Percentiles rank a stretch among this genome's conserved stretches.
Conservation (phyloP, 177 flowering plant species). For the Tripterygium wilfordii region DNA sequence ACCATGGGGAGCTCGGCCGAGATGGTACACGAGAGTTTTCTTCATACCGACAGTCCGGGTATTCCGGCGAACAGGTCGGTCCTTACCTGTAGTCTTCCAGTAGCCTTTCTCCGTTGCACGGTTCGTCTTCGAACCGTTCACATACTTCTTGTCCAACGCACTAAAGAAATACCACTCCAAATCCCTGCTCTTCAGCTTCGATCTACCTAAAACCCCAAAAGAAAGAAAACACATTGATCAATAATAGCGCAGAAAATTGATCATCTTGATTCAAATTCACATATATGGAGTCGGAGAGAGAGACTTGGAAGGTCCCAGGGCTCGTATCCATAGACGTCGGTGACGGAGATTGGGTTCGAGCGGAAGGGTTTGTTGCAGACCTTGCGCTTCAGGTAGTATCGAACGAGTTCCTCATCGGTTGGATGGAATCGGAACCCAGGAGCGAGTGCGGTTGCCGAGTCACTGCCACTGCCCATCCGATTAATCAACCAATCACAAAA, state of each 20-base stretch:
- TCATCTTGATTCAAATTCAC: too few relatives aligned
- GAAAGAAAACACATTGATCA: not conserved
- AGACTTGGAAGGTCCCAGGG: constrained; percentile 70
- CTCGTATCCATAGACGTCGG: constrained; percentile 48
- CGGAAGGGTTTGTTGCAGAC: constrained; percentile 32
- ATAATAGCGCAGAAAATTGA: not conserved
- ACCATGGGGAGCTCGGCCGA: constrained; percentile 35
- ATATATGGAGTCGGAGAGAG: not conserved
- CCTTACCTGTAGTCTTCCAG: constrained; percentile 47
- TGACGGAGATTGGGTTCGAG: constrained; percentile 35
- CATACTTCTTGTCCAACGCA: constrained; percentile 37
- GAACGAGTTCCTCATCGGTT: constrained; percentile 54
- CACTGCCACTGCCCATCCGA: constrained; percentile 11
- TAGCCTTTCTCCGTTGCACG: constrained; percentile 37
- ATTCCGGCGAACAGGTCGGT: constrained; percentile 18
- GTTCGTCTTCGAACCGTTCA: constrained; percentile 35
- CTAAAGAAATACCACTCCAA: constrained; percentile 47
- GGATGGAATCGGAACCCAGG: constrained; percentile 64
- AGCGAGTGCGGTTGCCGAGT: constrained; percentile 27
- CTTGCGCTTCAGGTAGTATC: constrained; percentile 46
- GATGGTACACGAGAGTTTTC: constrained; percentile 44
- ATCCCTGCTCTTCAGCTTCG: constrained; percentile 34
- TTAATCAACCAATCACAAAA: not conserved
- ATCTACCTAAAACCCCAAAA: constrained; percentile 14
- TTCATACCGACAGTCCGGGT: constrained; percentile 32